Evolutionary conservation across 1,284 basidiomycete genomes (phyloP).

Genomic region (Ceratobasidium sp.): DNA sequence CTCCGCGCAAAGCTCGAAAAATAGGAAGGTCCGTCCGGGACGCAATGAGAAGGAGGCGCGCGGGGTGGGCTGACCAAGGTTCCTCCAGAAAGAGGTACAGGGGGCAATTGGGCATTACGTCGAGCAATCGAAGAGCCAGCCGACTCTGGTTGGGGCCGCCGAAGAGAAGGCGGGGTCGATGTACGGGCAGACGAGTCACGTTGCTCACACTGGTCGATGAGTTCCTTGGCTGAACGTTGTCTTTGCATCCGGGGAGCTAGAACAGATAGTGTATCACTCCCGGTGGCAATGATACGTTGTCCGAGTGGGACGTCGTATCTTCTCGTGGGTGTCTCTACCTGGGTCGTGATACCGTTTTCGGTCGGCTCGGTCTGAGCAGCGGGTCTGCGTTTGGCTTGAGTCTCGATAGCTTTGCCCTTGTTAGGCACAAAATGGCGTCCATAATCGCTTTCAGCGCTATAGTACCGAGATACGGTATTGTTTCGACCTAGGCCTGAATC

Average conservation of each 20-base stretch:
- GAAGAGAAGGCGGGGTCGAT: neutral
- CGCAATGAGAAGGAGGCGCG: constrained; percentile 14
- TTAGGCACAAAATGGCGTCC: neutral
- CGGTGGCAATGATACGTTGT: neutral
- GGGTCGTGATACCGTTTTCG: neutral
- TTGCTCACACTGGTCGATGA: constrained; percentile 16
- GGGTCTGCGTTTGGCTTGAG: neutral
- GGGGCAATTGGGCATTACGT: constrained; percentile 2
- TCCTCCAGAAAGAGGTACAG: neutral
- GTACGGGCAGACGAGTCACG: neutral
- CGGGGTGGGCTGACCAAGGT: neutral
- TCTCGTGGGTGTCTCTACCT: neutral
- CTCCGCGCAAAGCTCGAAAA: constrained; percentile 34
- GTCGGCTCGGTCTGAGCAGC: neutral
- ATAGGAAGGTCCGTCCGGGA: constrained; percentile 18
- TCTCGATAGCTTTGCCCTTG: neutral
- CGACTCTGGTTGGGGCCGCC: neutral
- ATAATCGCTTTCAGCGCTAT: constrained; percentile 9
- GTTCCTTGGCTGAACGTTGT: constrained; percentile 24
- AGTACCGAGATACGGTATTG: constrained; percentile 2
- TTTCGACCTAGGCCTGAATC: neutral
- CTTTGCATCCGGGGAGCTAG: constrained; percentile 2
- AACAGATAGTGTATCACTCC: neutral
- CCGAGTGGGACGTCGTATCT: neutral
- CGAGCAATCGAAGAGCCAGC: neutral